Evolutionary conservation across 2,329 filamentous ascomycete genomes (phyloP).

Genomic region (Botryosphaeria dothidea): DNA sequence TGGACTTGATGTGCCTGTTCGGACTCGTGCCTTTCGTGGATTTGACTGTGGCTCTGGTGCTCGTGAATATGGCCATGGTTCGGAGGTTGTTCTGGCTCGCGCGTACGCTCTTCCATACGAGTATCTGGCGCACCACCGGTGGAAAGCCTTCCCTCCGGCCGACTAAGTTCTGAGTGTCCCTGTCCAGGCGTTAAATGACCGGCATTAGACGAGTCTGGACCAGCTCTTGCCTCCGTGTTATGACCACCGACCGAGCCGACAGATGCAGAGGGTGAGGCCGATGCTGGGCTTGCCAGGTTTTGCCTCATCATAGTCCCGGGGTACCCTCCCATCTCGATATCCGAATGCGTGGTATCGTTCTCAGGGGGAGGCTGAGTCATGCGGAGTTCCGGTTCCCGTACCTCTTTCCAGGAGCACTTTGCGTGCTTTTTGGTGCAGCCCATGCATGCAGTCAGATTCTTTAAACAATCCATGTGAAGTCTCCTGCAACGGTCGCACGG

Average conservation of each 20-base stretch:
- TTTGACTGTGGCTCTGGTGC: background rate
- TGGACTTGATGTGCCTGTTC: background rate
- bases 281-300: constrained; percentile 8
- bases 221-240: constrained; percentile 5
- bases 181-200: constrained; percentile 3
- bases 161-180: constrained; percentile 5
- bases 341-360: constrained; percentile 9
- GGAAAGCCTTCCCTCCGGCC: background rate
- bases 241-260: constrained; percentile 12
- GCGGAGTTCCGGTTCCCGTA: constrained; percentile 69
- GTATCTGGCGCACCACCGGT: background rate
- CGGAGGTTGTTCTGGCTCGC: background rate
- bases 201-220: background rate
- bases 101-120: constrained; percentile 1
- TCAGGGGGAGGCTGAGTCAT: constrained; percentile 8
- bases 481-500: constrained; percentile 83
- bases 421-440: constrained; percentile 90
- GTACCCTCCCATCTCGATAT: constrained; percentile 17
- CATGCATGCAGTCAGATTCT: constrained; percentile 82
- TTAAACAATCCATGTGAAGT: constrained; percentile 77
- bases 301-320: constrained; percentile 3
- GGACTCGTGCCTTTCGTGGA: constrained; percentile 4
- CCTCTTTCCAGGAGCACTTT: constrained; percentile 81
- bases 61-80: background rate
- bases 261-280: constrained; percentile 6